Evolutionary conservation across 2,329 filamentous ascomycete species (phyloP), one percentile per base, ranked within the genome.

Genomic region (Xylariales sp.): DNA sequence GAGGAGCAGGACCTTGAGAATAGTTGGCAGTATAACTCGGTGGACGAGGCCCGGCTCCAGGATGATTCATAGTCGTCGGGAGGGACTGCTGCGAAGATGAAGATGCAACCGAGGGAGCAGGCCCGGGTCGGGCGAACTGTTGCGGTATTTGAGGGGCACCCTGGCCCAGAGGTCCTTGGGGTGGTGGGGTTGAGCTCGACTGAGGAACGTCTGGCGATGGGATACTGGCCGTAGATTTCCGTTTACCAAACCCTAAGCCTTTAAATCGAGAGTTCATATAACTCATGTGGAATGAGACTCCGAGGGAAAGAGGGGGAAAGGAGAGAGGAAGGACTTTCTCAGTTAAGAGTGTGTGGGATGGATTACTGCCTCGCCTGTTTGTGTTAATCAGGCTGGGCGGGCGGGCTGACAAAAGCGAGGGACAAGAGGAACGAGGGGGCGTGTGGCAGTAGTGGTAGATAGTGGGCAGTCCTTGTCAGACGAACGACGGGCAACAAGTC

Each of bases 201-300:
- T 51, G 60, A 60, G 57, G 60, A 49, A 49, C 40, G 60, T 74
- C 68, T 61, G 66, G 60, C 59, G 65, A 68, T 52, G 75, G 72
- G 57, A 78, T 76, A 64, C 73, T 79, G 62, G 74, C 73, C 57
- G 73, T 73, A 58, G 82, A 84, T 73, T 82, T 86, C 68, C 85
- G 82, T 78, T 86, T 87, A 70, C 83, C 84, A 74, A 87, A 85
- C 69, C 85, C 83, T 71, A 88, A 76, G 74, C 78, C 78, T 74
- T 86, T 86, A 65, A 88, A 80, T 68, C 84, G 81, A 64, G 80
- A 78, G 74, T 86, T 87, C 79, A 86, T 78, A 75, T 81, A 86
- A 76, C 78, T 86, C 82, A 86, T 86, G 73, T 68, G 71, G 67
- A 51, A 51, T 24, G 43, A 43, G 31, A 16, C 11, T 19, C 11